Evolutionary conservation across 768 basidiomycete genomes (phyloP), one percentile per base, ranked within the genome.

Genomic region (Mycena metata): DNA sequence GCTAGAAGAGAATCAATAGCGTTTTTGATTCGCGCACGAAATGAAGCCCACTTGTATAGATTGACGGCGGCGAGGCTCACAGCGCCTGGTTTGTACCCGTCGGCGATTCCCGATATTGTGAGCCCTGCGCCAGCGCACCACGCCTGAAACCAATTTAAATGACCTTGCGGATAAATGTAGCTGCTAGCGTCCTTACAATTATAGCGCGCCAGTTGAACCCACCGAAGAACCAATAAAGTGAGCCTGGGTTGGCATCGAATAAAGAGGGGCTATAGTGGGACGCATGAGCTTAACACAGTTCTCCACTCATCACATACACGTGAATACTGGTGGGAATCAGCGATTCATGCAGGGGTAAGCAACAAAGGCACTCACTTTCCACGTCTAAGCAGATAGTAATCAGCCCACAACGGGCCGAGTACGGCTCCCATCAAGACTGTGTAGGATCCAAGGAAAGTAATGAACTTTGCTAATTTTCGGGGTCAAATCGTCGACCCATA

Each of bases 181-280:
- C 39, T 21, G n/a, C 24, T 19, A 36, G 23, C n/a, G n/a, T 26
- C 19, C 63, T 55, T 57, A 66, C 70, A 12, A 62, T 24, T 23
- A 72, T 72, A 11, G 70, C 70, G 39, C 70, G 70, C 63, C 67
- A 69, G 64, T 72, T 72, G 55, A 69, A 68, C 23, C 70, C 70
- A 15, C 63, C 67, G 9, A 57, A n/a, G 54, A 68, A 72, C 70
- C 70, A 69, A 42, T 72, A 72, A 24, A 67, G 50, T 2, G 67
- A 60, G 1, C 70, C 70, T 26, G 67, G 58, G 12, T 46, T 47
- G 16, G 69, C 55, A 51, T 71, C 65, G 21, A 67, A 69, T 26
- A 72, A 33, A 35, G 66, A 72, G 12, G 70, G 66, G 11, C 66
- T 71, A 35, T 30, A 16, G 26, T 12, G 15, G 58, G n/a, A 5